A percentile compares a stretch with the other conserved stretches of the same genome.
phyloP scores from a whole-genome alignment of 495 filamentous ascomycete species.

The Beverwykella pulmonaria region DNA sequence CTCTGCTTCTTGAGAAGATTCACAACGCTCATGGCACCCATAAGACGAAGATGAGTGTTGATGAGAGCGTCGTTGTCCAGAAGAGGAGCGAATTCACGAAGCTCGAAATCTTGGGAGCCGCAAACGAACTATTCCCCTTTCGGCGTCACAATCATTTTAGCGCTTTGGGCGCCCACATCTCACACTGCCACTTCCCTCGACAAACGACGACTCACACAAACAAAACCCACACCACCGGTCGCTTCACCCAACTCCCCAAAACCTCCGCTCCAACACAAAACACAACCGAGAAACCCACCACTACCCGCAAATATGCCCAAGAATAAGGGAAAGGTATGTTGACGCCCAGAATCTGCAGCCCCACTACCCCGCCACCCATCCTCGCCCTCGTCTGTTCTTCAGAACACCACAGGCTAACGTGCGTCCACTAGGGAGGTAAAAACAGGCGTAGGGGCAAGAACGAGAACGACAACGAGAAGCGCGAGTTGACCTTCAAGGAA shows the following conservation, averaged over 20 bases:
- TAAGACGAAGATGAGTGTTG: background rate
- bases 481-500: conserved; percentile 97
- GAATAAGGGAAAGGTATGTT: conserved; percentile 95
- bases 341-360: conserved; percentile 18
- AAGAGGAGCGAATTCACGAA: too few species aligned
- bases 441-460: conserved; percentile 99
- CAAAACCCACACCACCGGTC: background rate
- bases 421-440: conserved; percentile 81
- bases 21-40: background rate
- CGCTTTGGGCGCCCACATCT: background rate
- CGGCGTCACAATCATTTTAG: background rate
- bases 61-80: background rate
- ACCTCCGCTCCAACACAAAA: background rate
- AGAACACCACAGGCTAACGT: conserved; percentile 28
- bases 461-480: conserved; percentile 99
- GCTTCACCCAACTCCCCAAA: background rate
- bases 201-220: background rate
- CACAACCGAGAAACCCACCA: background rate
- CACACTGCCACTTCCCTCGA: background rate
- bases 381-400: background rate
- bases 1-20: background rate
- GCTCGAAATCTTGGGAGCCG: background rate
- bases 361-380: conserved; percentile 26
- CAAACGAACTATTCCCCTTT: background rate
- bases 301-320: conserved; percentile 74